Evolutionary conservation across 2,329 filamentous ascomycete species (phyloP), one percentile per base, ranked within the genome.

Genomic region (Calycina herbarum): DNA sequence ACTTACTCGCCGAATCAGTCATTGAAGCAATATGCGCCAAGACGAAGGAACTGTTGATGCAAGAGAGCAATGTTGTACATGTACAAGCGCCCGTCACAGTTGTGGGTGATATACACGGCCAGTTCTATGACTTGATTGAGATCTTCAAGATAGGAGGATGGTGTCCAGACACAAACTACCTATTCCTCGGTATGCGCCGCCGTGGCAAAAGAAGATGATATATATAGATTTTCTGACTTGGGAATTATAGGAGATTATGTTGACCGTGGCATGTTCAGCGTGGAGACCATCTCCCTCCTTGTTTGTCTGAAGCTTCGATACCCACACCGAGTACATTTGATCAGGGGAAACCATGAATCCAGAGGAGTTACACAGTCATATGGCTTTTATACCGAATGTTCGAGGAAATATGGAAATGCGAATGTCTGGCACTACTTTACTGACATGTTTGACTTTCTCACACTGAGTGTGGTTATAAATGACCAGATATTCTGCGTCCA

Each of bases 371-470:
- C 95, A 11, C 95, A 99, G 79, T 98, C 94, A 33, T 99, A 99
- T 79, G 95, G 95, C 65, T 99, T 99, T 81, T 99, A 99, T 78
- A 98, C 95, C 27, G 95, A 99, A 77, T 99, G 95, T 79, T 93
- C 91, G 24, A 90, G 95, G 72, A 99, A 99, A 80, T 99, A 99
- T 79, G 95, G 95, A 77, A 98, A 97, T 76, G 93, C 95, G 69
- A 97, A 95, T 74, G 95, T 99, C 27, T 99, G 95, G 95, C 95
- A 99, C 79, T 95, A 98, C 78, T 99, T 99, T 77, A 99, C 95
- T 71, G 95, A 99, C 81, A 98, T 99, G 94, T 99, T 99, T 79
- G 95, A 99, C 80, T 99, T 96, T 78, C 84, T 99, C 69, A 98
- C 94, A 7, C 83, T 99, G 65, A 96, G 92, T 73, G 96, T 98